These are phyloP conservation scores for Backusella mclennaniae DNA, from an alignment of 192 early-diverging fungal species.

Conservation along the genomic window DNA sequence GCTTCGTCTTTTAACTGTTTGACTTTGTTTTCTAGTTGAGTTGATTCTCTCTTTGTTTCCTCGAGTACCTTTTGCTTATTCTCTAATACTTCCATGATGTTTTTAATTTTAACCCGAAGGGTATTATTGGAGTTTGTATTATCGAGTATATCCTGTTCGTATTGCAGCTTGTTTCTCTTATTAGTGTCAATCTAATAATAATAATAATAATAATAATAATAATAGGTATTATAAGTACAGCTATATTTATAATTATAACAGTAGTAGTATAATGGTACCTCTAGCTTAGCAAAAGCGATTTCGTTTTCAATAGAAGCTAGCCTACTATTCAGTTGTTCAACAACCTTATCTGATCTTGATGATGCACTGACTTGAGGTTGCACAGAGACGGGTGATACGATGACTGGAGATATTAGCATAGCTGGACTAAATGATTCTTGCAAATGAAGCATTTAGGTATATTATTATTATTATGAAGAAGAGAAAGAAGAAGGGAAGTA, in stretches of 20 bases:
- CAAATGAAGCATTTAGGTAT: background rate
- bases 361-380: slow-evolving; percentile 11
- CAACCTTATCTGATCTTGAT: slow-evolving; percentile 12
- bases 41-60: slow-evolving; percentile 18
- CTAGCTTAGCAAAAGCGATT: background rate
- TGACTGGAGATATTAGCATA: background rate
- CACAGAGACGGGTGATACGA: background rate
- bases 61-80: slow-evolving; percentile 29
- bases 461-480: background rate
- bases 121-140: slow-evolving; percentile 21
- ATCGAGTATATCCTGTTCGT: background rate
- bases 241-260: background rate
- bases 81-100: slow-evolving; percentile 32
- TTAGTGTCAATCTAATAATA: slow-evolving; percentile 11
- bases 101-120: slow-evolving; percentile 18
- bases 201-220: too few species aligned
- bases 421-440: background rate
- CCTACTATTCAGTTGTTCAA: slow-evolving; percentile 3
- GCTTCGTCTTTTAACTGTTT: slow-evolving; percentile 33
- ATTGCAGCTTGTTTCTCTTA: slow-evolving; percentile 8
- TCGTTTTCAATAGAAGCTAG: background rate
- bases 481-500: background rate
- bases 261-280: background rate
- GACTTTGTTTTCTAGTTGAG: slow-evolving; percentile 20
- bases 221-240: background rate